Base-by-base conservation (phyloP, 1,284 basidiomycete genomes). In the Mycena citricolor region DNA sequence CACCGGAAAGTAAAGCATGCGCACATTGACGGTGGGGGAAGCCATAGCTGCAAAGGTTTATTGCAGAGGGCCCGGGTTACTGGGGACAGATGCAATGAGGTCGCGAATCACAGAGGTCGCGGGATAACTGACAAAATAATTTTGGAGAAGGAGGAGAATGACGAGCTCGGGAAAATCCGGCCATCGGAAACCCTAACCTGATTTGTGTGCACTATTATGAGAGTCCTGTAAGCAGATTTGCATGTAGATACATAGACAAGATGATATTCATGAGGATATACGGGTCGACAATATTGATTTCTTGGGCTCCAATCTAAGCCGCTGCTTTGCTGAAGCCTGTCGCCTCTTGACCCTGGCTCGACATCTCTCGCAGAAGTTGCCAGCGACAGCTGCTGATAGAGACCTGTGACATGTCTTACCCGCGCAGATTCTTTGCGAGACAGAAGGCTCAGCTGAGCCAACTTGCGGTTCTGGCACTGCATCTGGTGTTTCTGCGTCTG, bases 11-110 rank as follows among this genome's bases (percentile, higher is more conserved):
- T 21, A 33, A 38, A 33, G 30, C 30, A 11, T n/a, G 58, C 68
- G 48, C 61, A 84, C 81, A 61, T 83, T 84, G 58, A 84, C 66
- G 54, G 81, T 83, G 58, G 78, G 62, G 54, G 81, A 83, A 58
- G 67, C 75, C 81, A 83, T 83, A 26, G 39, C 40, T 40, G 32
- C 37, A 12, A n/a, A 26, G 11, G 13, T n/a, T 22, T 38, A 19
- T 22, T 8, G n/a, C 7, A 17, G 36, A 17, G 29, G 23, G n/a
- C 10, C 26, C 10, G 29, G 20, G 33, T 35, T 35, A 7, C 20
- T 21, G 33, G 19, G 33, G 36, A 26, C 25, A 26, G 12, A 26
- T 25, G 6, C 36, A 25, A n/a, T 22, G 29, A n/a, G 14, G 8
- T 8, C 36, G 20, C 20, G 24, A 36, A 36, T 10, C 24, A 21